Evolutionary conservation across 2,329 filamentous ascomycete species (phyloP).

Genomic region (Ophiostoma ulmi): DNA sequence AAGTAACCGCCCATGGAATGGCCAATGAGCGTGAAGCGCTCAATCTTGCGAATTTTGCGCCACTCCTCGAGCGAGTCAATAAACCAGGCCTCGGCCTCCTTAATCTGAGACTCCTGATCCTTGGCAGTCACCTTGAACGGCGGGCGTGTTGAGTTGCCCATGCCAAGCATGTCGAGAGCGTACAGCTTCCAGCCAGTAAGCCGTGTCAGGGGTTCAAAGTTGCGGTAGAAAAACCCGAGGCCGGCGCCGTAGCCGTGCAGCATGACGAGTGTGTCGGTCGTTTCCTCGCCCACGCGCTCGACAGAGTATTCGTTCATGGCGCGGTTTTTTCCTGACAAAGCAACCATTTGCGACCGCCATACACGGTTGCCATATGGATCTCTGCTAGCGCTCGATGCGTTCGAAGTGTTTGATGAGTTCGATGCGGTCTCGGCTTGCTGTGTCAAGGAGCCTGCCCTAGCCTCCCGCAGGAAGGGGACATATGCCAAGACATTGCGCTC

Average conservation of each 20-base stretch:
- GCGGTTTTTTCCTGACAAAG: conserved; percentile 77
- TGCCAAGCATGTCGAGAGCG: conserved; percentile 89
- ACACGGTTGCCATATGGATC: conserved; percentile 81
- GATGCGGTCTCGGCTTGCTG: conserved; percentile 34
- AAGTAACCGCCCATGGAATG: conserved; percentile 95
- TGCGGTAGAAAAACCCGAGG: conserved; percentile 96
- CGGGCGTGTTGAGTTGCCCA: conserved; percentile 83
- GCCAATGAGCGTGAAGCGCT: conserved; percentile 87
- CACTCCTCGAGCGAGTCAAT: conserved; percentile 95
- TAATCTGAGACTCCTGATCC: conserved; percentile 72
- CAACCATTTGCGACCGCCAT: conserved; percentile 82
- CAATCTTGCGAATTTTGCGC: conserved; percentile 80
- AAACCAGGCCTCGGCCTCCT: conserved; percentile 92
- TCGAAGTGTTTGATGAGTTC: not conserved
- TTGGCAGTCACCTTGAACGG: conserved; percentile 81
- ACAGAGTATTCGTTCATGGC: conserved; percentile 90
- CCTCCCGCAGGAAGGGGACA: conserved; percentile 75
- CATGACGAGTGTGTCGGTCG: conserved; percentile 87
- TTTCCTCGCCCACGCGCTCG: conserved; percentile 71
- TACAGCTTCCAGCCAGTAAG: conserved; percentile 80
- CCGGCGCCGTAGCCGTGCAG: conserved; percentile 95
- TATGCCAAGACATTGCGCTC: conserved; percentile 84
- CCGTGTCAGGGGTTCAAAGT: conserved; percentile 83
- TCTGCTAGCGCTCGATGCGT: conserved; percentile 32
- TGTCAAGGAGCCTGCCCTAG: conserved; percentile 45